phyloP scores from a whole-genome alignment of 2,329 filamentous ascomycete genomes.

The Macrophomina phaseolina region DNA sequence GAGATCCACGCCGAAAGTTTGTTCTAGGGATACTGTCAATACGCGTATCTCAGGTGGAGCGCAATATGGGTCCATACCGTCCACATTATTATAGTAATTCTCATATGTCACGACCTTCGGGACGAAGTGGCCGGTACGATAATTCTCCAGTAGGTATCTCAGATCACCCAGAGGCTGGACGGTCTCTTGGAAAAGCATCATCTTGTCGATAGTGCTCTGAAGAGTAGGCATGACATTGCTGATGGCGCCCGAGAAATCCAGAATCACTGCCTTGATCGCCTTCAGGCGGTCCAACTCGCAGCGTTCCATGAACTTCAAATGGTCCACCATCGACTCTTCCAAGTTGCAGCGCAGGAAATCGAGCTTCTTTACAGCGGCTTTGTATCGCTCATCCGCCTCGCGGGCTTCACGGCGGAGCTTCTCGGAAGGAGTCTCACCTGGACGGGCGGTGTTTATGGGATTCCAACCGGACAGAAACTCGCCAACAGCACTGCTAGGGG shows the following conservation, averaged over 20 bases:
- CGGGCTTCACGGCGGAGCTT: conserved; percentile 85
- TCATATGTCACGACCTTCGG: conserved; percentile 93
- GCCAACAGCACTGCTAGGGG: conserved; percentile 81
- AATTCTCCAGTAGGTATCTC: conserved; percentile 93
- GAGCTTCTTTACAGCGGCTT: conserved; percentile 80
- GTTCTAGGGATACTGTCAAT: conserved; percentile 60
- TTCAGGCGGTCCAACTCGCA: conserved; percentile 96
- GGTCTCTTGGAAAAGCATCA: conserved; percentile 99
- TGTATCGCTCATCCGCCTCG: conserved; percentile 94
- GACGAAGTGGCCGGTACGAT: conserved; percentile 90
- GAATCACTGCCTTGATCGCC: conserved; percentile 96
- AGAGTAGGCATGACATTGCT: conserved; percentile 97
- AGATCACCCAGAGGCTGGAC: conserved; percentile 92
- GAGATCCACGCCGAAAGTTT: conserved; percentile 98
- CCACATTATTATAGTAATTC: conserved; percentile 98
- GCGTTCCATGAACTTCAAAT: conserved; percentile 94
- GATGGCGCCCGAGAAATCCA: conserved; percentile 96
- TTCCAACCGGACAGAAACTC: conserved; percentile 95
- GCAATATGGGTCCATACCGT: conserved; percentile 56
- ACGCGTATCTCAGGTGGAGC: too few relatives aligned
- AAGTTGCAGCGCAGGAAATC: conserved; percentile 90
- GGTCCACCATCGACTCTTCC: conserved; percentile 92
- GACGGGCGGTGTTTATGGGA: conserved; percentile 83
- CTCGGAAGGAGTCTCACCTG: conserved; percentile 91
- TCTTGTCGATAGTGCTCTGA: conserved; percentile 94